Base-by-base conservation (phyloP, 1,284 basidiomycete genomes). In the Ustilago vetiveriae region DNA sequence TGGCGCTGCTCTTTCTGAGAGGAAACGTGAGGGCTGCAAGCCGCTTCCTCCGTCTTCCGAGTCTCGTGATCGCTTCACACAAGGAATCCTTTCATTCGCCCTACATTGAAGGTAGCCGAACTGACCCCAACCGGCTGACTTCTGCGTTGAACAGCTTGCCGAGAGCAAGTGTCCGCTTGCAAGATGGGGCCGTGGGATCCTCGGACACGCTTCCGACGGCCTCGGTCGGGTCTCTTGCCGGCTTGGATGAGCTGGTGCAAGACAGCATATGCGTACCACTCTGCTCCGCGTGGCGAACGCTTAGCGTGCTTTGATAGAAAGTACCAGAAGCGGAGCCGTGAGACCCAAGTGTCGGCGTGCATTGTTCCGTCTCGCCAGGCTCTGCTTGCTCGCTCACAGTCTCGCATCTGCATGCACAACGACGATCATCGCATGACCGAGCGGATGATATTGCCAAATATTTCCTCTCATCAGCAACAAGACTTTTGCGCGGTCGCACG, bases 321-420 rank as follows among this genome's bases (percentile, higher is more conserved):
- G 42, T 3, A 8, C 9, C 29, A 8, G 29, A 30, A 14, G 33
- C 13, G 11, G 2, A 35, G 16, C 33, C 9, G 30, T 32, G 13
- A 24, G 22, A 47, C 37, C 46, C 51, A 54, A 46, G 43, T 46
- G 29, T 54, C 51, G 51, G 51, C 51, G 6, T 35, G 24, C 43
- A 24, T 13, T 46, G 29, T 38, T 54, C 51, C 51, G 51, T 35
- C 37, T 54, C 37, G 51, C 37, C 29, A 40, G n/a, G 26, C 35
- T 30, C 14, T n/a, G 13, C 0, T 17, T 23, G 13, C 5, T 26
- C n/a, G 17, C 29, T 41, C 39, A 35, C 36, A 17, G 17, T 39
- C 46, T 14, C 17, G 5, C 36, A 24, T 17, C 27, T 8, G n/a
- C 27, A 48, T 40, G 46, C 46, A 40, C 36, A 22, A 6, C 37